These are phyloP conservation scores for Bacidia gigantensis DNA, from an alignment of 495 filamentous ascomycete species.

Conservation along the genomic window DNA sequence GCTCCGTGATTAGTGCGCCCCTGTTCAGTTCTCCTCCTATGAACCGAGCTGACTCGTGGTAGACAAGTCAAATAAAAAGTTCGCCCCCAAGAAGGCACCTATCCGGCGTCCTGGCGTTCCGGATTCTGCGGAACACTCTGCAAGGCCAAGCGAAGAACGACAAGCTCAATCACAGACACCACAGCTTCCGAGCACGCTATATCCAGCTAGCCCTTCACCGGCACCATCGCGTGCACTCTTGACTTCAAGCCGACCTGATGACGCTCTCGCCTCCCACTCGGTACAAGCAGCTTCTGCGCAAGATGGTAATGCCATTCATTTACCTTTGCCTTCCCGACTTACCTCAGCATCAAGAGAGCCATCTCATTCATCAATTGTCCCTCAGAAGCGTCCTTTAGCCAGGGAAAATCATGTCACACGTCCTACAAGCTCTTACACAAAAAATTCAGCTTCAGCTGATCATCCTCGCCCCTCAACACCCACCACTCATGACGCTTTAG, in stretches of 20 bases:
- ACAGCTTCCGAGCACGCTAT: slow-evolving; percentile 22
- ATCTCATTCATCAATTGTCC: slow-evolving; percentile 6
- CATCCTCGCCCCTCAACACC: too few relatives aligned
- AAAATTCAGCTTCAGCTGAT: too few relatives aligned
- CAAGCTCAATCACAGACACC: slow-evolving; percentile 25
- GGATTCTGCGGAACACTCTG: slow-evolving; percentile 22
- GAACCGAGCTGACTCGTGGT: neutral
- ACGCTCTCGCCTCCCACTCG: slow-evolving; percentile 7
- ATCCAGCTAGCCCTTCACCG: slow-evolving; percentile 17
- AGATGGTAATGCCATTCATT: neutral
- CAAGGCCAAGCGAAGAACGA: slow-evolving; percentile 28
- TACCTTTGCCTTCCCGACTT: slow-evolving; percentile 1
- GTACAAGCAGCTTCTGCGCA: too few relatives aligned
- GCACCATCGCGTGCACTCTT: slow-evolving; percentile 18
- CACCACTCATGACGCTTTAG: too few relatives aligned
- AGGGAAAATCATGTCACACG: neutral
- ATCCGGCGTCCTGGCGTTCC: slow-evolving; percentile 30
- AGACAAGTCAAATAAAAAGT: slow-evolving; percentile 45
- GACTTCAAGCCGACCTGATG: slow-evolving; percentile 10
- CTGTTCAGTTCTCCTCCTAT: neutral
- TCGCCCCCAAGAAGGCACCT: slow-evolving; percentile 37
- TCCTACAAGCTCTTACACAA: too few relatives aligned
- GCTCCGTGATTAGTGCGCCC: slow-evolving; percentile 46
- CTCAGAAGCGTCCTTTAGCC: slow-evolving; percentile 9
- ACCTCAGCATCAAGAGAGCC: slow-evolving; percentile 6